phyloP scores from a whole-genome alignment of 495 filamentous ascomycete genomes.

The Penicillium mononematosum region DNA sequence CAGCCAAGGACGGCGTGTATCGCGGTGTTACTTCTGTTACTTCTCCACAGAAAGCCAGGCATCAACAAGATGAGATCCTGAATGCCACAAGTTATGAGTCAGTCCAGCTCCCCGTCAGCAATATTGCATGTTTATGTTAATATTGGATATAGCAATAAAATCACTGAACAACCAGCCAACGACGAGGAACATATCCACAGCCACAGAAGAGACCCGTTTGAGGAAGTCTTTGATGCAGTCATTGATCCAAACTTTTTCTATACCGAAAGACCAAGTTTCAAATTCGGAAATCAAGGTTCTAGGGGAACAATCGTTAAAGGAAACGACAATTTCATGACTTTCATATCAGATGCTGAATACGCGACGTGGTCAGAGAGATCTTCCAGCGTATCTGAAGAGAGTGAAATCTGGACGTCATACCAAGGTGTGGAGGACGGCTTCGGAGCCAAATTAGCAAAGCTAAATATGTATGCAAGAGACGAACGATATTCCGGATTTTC shows the following conservation, averaged over 20 bases:
- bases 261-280: not conserved
- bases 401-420: not conserved
- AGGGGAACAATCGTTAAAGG: not conserved
- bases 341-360: not conserved
- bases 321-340: not conserved
- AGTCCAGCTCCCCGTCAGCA: not conserved
- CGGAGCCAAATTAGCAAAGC: not conserved
- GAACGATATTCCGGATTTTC: constrained; percentile 6
- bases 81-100: not conserved
- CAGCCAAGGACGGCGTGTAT: not conserved
- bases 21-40: no score
- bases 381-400: not conserved
- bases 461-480: not conserved
- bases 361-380: not conserved
- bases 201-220: not conserved
- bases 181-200: not conserved
- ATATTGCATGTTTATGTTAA: not conserved
- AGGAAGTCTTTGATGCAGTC: not conserved
- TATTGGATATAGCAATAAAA: not conserved
- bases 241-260: constrained; percentile 9
- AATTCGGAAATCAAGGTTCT: not conserved
- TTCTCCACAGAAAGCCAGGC: not conserved
- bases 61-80: not conserved
- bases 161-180: not conserved
- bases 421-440: not conserved